These are phyloP conservation scores for Venturia effusa DNA, from an alignment of 2,329 filamentous ascomycete species.

Conservation along the genomic window DNA sequence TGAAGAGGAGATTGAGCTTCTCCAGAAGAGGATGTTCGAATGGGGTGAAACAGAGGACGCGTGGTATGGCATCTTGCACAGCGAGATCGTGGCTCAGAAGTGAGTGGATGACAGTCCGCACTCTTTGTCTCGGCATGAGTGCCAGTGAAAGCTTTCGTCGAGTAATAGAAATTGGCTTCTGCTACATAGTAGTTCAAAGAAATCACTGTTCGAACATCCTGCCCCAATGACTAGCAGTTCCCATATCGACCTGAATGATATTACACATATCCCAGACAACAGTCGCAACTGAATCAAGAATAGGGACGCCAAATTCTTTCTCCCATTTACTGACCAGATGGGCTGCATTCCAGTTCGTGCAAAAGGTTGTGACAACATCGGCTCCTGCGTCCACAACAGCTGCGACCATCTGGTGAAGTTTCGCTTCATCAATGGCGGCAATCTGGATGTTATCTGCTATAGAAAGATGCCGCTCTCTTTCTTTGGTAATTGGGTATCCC, in stretches of 20 bases:
- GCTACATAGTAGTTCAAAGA: conserved; percentile 16
- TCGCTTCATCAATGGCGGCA: conserved; percentile 24
- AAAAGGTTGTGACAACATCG: conserved; percentile 30
- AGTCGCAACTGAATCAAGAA: conserved; percentile 33
- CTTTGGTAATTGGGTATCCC: conserved; percentile 23
- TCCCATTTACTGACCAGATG: conserved; percentile 31
- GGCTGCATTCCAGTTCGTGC: conserved; percentile 33
- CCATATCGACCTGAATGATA: conserved; percentile 21
- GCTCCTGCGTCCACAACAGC: conserved; percentile 20
- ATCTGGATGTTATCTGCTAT: conserved; percentile 30
- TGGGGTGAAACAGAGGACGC: conserved; percentile 8
- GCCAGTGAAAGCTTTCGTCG: background rate
- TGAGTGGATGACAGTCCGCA: background rate
- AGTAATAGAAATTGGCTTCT: background rate
- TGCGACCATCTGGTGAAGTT: conserved; percentile 20
- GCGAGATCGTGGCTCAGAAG: conserved; percentile 8
- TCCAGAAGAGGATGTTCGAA: background rate
- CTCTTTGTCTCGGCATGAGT: background rate
- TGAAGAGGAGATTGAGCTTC: conserved; percentile 5
- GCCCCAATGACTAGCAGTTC: conserved; percentile 25
- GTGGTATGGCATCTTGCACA: conserved; percentile 9
- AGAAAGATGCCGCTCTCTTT: conserved; percentile 22
- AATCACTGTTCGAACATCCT: conserved; percentile 16
- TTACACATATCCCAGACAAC: conserved; percentile 32
- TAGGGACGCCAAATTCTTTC: conserved; percentile 22